phyloP scores from a whole-genome alignment of 2,329 filamentous ascomycete genomes.

The Nannizzia gypsea region DNA sequence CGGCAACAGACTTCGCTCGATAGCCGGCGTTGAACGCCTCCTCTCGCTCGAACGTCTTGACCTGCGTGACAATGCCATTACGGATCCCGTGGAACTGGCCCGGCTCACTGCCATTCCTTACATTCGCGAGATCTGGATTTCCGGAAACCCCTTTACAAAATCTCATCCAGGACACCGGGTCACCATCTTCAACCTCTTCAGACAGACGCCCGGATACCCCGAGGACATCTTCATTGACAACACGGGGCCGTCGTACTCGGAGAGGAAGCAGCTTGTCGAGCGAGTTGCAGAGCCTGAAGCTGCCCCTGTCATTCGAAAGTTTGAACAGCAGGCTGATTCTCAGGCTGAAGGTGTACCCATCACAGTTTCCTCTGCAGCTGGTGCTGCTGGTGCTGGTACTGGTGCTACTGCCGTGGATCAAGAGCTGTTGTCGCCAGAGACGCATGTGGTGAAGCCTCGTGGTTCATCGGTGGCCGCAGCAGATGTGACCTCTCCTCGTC shows the following conservation, averaged over 20 bases:
- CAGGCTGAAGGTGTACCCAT: too few species aligned
- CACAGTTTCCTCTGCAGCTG: slow-evolving; percentile 12
- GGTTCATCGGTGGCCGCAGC: not conserved
- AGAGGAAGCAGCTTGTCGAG: slow-evolving; percentile 74
- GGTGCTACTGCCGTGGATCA: slow-evolving; percentile 9
- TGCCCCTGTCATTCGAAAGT: slow-evolving; percentile 65
- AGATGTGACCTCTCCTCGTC: slow-evolving; percentile 24
- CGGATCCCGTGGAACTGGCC: slow-evolving; percentile 83
- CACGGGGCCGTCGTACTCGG: slow-evolving; percentile 67
- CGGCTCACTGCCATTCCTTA: slow-evolving; percentile 83
- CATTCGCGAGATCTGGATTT: slow-evolving; percentile 82
- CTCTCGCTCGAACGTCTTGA: slow-evolving; percentile 82
- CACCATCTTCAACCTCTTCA: slow-evolving; percentile 92
- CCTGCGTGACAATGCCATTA: slow-evolving; percentile 76
- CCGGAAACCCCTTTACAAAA: slow-evolving; percentile 81
- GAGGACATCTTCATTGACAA: slow-evolving; percentile 87
- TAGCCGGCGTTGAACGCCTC: slow-evolving; percentile 81
- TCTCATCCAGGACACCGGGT: slow-evolving; percentile 76
- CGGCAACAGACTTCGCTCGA: slow-evolving; percentile 71
- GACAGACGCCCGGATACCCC: slow-evolving; percentile 74
- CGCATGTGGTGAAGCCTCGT: not conserved
- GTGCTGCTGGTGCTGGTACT: slow-evolving; percentile 35
- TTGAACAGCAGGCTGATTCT: slow-evolving; percentile 36
- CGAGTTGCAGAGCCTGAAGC: slow-evolving; percentile 63
- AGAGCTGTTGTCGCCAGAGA: slow-evolving; percentile 6